Conservation (phyloP, 331 rosid species). For the Quercus tomentella region DNA sequence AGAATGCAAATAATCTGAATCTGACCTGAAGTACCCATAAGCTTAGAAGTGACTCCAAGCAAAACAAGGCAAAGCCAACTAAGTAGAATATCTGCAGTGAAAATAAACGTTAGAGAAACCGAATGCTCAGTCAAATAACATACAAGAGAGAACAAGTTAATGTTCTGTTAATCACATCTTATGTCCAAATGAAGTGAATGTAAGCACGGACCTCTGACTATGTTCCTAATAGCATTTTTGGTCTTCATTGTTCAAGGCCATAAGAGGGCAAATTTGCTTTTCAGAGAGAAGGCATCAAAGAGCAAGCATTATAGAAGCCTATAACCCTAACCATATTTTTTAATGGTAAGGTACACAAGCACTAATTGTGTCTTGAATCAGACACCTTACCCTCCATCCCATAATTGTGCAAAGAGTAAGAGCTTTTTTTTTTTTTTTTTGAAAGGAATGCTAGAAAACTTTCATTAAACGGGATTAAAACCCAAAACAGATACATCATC, state of each 20-base stretch:
- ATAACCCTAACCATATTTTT: neutral
- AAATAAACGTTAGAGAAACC: neutral
- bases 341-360: too few relatives aligned
- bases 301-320: neutral
- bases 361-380: too few relatives aligned
- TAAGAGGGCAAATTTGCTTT: neutral
- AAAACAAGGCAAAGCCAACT: constrained; percentile 85
- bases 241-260: constrained; percentile 3
- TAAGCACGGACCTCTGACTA: neutral
- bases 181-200: too few relatives aligned
- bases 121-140: neutral
- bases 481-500: too few relatives aligned
- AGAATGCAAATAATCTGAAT: constrained; percentile 3
- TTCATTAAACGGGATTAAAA: too few relatives aligned
- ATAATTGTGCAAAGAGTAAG: too few relatives aligned
- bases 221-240: constrained; percentile 4
- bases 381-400: too few relatives aligned
- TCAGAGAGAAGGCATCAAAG: neutral
- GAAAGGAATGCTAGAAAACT: too few relatives aligned
- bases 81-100: constrained; percentile 79
- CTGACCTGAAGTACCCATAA: constrained; percentile 98
- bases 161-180: too few relatives aligned
- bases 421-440: too few relatives aligned
- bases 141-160: neutral
- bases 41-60: constrained; percentile 94